These are phyloP conservation scores for Coniochaeta pulveracea DNA, from an alignment of 2,329 filamentous ascomycete species.

Conservation along the genomic window DNA sequence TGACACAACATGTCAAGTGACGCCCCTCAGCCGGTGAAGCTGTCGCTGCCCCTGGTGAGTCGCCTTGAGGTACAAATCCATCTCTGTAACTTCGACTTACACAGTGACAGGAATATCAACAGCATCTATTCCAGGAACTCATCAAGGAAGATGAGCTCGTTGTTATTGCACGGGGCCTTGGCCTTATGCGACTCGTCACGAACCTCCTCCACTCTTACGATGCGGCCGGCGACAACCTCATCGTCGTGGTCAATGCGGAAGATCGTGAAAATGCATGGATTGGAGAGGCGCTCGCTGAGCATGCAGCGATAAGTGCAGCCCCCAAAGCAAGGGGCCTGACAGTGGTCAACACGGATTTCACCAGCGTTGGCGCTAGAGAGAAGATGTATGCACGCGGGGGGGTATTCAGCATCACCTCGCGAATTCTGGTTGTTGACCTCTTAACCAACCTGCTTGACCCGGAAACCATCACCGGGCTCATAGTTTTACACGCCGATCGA, in stretches of 20 bases:
- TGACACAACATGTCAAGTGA: slow-evolving; percentile 45
- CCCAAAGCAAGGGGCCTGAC: slow-evolving; percentile 75
- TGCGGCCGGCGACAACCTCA: slow-evolving; percentile 85
- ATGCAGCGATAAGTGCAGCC: slow-evolving; percentile 79
- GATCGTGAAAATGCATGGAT: slow-evolving; percentile 96
- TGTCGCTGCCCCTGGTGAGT: slow-evolving; percentile 62
- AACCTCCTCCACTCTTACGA: slow-evolving; percentile 96
- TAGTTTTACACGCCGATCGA: slow-evolving; percentile 82
- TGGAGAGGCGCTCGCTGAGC: slow-evolving; percentile 88
- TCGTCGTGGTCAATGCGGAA: slow-evolving; percentile 79
- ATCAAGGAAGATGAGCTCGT: slow-evolving; percentile 88
- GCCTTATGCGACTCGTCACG: slow-evolving; percentile 83
- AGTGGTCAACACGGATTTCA: slow-evolving; percentile 88
- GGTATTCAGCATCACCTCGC: slow-evolving; percentile 90
- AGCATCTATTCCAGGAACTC: slow-evolving; percentile 86
- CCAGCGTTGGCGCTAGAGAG: slow-evolving; percentile 75
- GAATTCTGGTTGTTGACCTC: slow-evolving; percentile 89
- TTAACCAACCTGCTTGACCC: slow-evolving; percentile 74
- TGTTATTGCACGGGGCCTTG: slow-evolving; percentile 81
- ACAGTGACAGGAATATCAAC: slow-evolving; percentile 65
- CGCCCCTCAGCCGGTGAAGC: slow-evolving; percentile 61
- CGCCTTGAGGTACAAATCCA: neutral
- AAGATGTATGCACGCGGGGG: slow-evolving; percentile 86
- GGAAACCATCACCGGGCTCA: slow-evolving; percentile 73
- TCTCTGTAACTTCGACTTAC: neutral